A percentile compares a stretch with the other conserved stretches of the same genome.
Conservation (phyloP, 768 basidiomycete genomes). For the Tulasnella calospora region DNA sequence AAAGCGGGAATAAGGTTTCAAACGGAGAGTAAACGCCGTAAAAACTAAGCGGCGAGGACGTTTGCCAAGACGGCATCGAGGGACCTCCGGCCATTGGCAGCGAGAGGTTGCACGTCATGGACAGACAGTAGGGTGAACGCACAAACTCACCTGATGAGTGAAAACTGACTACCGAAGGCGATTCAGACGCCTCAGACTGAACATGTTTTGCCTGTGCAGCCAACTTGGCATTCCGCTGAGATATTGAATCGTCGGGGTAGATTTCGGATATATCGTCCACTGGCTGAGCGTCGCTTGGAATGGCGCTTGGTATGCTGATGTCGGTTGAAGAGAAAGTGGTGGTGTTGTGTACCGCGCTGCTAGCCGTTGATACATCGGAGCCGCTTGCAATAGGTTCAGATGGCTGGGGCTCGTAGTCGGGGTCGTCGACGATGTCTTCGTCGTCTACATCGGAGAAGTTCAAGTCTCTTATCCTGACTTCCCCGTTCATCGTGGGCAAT, state of each 20-base stretch:
- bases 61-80: background rate
- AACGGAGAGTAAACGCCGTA: background rate
- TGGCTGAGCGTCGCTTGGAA: background rate
- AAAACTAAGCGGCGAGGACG: background rate
- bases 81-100: background rate
- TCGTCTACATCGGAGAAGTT: background rate
- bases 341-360: background rate
- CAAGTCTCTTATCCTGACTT: background rate
- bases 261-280: background rate
- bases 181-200: slow-evolving; percentile 9
- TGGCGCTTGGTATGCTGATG: background rate
- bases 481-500: background rate
- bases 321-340: background rate
- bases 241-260: slow-evolving; percentile 21
- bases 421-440: background rate
- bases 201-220: background rate
- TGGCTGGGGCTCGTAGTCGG: background rate
- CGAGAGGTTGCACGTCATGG: background rate
- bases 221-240: slow-evolving; percentile 1
- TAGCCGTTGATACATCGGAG: background rate
- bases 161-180: slow-evolving; percentile 11
- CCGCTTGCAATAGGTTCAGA: background rate
- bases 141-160: slow-evolving; percentile 19
- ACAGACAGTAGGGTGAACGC: background rate
- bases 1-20: background rate